Conservation (phyloP, 805 yeast species). For the Ogataea wickerhamii region DNA sequence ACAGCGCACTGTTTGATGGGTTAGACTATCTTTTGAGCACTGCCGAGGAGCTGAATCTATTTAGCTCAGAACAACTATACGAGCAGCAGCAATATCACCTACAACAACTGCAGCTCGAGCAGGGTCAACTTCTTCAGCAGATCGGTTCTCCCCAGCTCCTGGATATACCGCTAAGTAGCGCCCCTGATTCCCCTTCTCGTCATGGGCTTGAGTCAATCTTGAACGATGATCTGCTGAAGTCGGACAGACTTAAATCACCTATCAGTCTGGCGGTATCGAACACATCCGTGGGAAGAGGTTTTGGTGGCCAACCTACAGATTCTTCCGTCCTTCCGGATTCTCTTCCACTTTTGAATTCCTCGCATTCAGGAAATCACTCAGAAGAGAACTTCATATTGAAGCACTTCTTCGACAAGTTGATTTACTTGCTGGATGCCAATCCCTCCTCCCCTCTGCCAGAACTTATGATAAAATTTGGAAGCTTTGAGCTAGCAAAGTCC, state of each 20-base stretch:
- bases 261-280: neutral
- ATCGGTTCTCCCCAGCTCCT: conserved; percentile 11
- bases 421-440: conserved; percentile 55
- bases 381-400: conserved; percentile 54
- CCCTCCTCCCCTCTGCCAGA: conserved; percentile 63
- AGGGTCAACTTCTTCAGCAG: conserved; percentile 19
- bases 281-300: neutral
- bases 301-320: neutral
- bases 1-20: conserved; percentile 31
- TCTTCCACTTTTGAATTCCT: conserved; percentile 6
- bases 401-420: conserved; percentile 51
- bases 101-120: conserved; percentile 17
- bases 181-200: neutral
- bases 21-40: conserved; percentile 29
- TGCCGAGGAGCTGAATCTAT: conserved; percentile 16
- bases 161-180: conserved; percentile 3
- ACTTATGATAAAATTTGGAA: conserved; percentile 53
- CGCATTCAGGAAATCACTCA: conserved; percentile 27
- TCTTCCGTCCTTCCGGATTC: conserved; percentile 1
- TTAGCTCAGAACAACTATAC: conserved; percentile 14
- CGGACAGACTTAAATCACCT: neutral
- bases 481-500: conserved; percentile 53
- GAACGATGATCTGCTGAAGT: neutral
- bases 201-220: neutral
- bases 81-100: conserved; percentile 17